phyloP scores from a whole-genome alignment of 164 flowering plant species.

The Annona squamosa region DNA sequence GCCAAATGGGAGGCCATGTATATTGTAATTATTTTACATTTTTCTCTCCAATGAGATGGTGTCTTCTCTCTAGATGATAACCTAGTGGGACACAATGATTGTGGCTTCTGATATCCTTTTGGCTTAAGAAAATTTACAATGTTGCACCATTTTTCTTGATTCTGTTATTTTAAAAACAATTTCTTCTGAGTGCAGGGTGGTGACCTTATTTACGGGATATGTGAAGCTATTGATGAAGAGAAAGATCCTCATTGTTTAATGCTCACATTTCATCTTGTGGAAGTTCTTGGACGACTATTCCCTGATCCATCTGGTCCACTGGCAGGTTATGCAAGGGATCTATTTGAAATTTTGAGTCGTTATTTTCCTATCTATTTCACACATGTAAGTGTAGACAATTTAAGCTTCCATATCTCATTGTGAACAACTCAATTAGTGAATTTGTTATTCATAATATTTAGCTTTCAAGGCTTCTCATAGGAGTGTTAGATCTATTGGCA shows the following conservation, averaged over 20 bases:
- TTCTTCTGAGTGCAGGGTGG: constrained; percentile 52
- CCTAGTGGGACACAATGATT: neutral
- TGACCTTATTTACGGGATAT: constrained; percentile 57
- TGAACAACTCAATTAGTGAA: no score
- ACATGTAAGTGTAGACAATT: constrained; percentile 51
- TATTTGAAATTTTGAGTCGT: constrained; percentile 67
- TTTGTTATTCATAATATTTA: no score
- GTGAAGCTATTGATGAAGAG: constrained; percentile 89
- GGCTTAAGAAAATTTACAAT: neutral
- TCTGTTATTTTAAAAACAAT: neutral
- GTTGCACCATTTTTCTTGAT: neutral
- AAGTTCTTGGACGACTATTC: constrained; percentile 45
- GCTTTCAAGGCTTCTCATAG: no score
- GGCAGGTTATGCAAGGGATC: constrained; percentile 51
- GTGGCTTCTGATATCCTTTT: neutral
- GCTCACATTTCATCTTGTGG: constrained; percentile 66
- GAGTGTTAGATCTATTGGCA: no score
- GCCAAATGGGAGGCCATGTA: no score
- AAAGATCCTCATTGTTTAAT: constrained; percentile 89
- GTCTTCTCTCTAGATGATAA: neutral
- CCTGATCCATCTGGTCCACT: constrained; percentile 64
- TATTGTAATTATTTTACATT: no score
- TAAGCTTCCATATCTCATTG: no score
- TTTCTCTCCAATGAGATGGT: neutral
- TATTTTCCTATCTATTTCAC: constrained; percentile 96